Evolutionary conservation across 805 yeast genomes (phyloP), one percentile per base, ranked within the genome.

Genomic region (Candida odintsovae): DNA sequence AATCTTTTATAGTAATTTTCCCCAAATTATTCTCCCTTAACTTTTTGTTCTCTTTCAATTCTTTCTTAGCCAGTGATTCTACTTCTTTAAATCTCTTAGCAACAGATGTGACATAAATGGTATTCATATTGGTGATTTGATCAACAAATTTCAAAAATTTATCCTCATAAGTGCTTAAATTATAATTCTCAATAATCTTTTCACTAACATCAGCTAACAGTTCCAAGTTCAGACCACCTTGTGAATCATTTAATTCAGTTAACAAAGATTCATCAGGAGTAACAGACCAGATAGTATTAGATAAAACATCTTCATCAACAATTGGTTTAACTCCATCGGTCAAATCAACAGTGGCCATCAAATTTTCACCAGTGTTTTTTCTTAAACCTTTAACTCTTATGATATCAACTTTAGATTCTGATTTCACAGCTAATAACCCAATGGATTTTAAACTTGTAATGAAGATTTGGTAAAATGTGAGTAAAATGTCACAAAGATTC

Each of bases 21-120:
- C 73, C 67, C 40, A 68, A 66, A 50, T 78, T 84, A 16, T 53
- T 53, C 40, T 70, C 74, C 26, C 74, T 71, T 46, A 76, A 70
- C 44, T 63, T 58, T 50, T 75, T 77, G 54, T 77, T 82, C 54
- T 87, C 95, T 58, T 83, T 83, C 47, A 90, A 87, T 49, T 87
- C 73, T 58, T 80, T 86, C 57, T 94, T 82, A 2, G 98, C 98
- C 55, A 90, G 73, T 6, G 83, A 78, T 62, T 94, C 98, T 43
- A 92, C 95, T 59, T 92, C 98, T 46, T 77, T 79, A 57, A 94
- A 90, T 48, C 99, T 71, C 59, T 84, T 81, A 35, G 82, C 74
- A 3, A 90, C 77, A 13, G 78, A 68, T 13, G 67, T 62, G 33
- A 69, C 67, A 41, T 63, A 68, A 40, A 41, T 48, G 40, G 33